Evolutionary conservation across 768 basidiomycete species (phyloP), one percentile per base, ranked within the genome.

Genomic region (Solioccasus polychromus): DNA sequence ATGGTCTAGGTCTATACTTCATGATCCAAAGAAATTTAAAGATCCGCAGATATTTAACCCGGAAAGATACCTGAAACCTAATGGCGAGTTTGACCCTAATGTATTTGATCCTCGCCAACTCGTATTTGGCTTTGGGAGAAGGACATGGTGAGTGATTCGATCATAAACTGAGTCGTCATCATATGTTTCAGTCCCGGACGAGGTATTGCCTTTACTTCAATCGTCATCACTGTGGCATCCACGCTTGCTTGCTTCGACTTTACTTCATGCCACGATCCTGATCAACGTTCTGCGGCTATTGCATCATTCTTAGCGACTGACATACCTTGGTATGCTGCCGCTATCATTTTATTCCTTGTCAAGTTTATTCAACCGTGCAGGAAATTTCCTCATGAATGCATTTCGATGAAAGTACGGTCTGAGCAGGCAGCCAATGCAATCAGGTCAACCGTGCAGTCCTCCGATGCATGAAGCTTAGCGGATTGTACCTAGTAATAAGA

Each of bases 71-170:
- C 44, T 45, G n/a, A 45, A 32, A 31, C 12, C 36, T 29, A 24
- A 38, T 9, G 44, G 37, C 23, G 36, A 45, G 18, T 39, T 45
- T 14, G 34, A 45, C 31, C 30, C 44, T 15, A 20, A 12, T 18
- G 37, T 45, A 3, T 45, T 45, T 39, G 44, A 45, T 32, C 44
- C 44, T 9, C 44, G 44, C 17, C 44, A 45, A 19, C 29, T 45
- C 9, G 7, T 45, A 19, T 45, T 45, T 24, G 44, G 44, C 17
- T 45, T 45, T 39, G 44, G 44, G 18, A 45, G 44, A 39, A 45
- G 44, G 37, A 38, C 29, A 5, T 45, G 44, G 44, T 45, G 24
- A 39, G 37, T 26, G 23, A n/a, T n/a, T n/a, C n/a, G n/a, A n/a
- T n/a, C n/a, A n/a, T n/a, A n/a, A n/a, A n/a, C n/a, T n/a, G n/a